phyloP scores from a whole-genome alignment of 805 yeast species.

The Teunomyces funiuensis region DNA sequence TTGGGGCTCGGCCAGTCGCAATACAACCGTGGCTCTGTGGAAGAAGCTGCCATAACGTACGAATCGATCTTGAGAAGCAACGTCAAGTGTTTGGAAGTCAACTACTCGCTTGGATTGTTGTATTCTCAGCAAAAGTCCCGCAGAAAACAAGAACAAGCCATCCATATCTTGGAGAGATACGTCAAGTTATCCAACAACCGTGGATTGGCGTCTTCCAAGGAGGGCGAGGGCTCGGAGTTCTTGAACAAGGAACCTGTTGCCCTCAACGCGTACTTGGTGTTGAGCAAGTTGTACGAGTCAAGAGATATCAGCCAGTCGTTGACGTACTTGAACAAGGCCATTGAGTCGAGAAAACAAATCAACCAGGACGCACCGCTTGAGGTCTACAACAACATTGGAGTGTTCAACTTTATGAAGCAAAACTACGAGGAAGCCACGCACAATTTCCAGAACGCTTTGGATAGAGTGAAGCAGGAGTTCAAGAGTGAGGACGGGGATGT shows the following conservation, averaged over 20 bases:
- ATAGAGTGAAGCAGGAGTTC: slow-evolving; percentile 33
- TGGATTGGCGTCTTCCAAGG: slow-evolving; percentile 26
- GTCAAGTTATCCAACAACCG: slow-evolving; percentile 57
- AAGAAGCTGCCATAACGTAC: slow-evolving; percentile 84
- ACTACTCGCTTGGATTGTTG: slow-evolving; percentile 72
- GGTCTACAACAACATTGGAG: slow-evolving; percentile 81
- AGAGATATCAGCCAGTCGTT: slow-evolving; percentile 68
- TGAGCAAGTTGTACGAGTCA: slow-evolving; percentile 70
- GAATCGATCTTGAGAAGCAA: slow-evolving; percentile 68
- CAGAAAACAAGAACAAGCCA: slow-evolving; percentile 52
- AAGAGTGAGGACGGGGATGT: slow-evolving; percentile 43
- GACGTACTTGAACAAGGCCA: slow-evolving; percentile 58
- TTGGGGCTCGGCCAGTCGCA: slow-evolving; percentile 88
- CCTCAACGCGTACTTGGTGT: slow-evolving; percentile 62
- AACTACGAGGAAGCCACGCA: slow-evolving; percentile 57
- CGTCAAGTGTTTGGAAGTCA: slow-evolving; percentile 71
- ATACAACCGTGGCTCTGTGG: slow-evolving; percentile 65
- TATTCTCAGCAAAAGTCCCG: slow-evolving; percentile 53
- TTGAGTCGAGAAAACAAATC: slow-evolving; percentile 46
- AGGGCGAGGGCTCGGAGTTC: slow-evolving; percentile 17
- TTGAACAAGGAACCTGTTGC: slow-evolving; percentile 54
- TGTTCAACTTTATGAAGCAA: slow-evolving; percentile 67
- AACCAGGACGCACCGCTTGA: slow-evolving; percentile 53
- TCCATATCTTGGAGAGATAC: slow-evolving; percentile 67
- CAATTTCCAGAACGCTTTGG: slow-evolving; percentile 51